Percentiles rank a stretch among this genome's conserved stretches.
Evolutionary conservation across 495 filamentous ascomycete genomes (phyloP).

Genomic region (Podospora bellae-mahoneyi): DNA sequence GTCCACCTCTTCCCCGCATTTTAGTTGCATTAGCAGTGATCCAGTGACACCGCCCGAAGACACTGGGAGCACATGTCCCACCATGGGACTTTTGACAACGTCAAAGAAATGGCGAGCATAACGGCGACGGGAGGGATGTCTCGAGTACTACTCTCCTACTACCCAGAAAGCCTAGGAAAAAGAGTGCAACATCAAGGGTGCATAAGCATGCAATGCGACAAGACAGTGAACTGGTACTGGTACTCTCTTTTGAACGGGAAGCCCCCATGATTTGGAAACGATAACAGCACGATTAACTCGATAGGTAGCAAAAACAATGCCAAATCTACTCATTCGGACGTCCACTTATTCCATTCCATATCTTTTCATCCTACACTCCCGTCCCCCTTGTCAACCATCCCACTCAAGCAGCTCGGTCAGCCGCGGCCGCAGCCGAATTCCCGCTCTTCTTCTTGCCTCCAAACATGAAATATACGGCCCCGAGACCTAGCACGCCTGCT

Average conservation of each 20-base stretch:
- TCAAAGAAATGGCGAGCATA: background rate
- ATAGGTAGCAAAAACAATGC: too few relatives aligned
- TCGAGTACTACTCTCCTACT: background rate
- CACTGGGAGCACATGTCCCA: background rate
- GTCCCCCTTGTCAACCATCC: background rate
- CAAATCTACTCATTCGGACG: too few relatives aligned
- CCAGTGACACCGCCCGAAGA: background rate
- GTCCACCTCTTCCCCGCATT: constrained; percentile 7
- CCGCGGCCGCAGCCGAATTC: background rate
- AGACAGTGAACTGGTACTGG: too few relatives aligned
- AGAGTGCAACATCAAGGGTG: too few relatives aligned
- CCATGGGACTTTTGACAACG: too few relatives aligned
- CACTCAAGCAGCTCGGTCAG: background rate
- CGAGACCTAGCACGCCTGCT: constrained; percentile 17
- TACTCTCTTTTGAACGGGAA: too few relatives aligned
- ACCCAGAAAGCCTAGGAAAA: too few relatives aligned
- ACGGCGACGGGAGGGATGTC: background rate
- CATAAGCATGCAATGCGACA: too few relatives aligned
- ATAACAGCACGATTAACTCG: too few relatives aligned
- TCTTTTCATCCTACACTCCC: background rate
- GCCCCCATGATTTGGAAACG: too few relatives aligned
- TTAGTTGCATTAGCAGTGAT: background rate
- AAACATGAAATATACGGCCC: constrained; percentile 19
- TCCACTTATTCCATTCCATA: background rate
- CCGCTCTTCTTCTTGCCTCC: background rate